A percentile compares a stretch with the other conserved stretches of the same genome.
Conservation (phyloP, 352 stramenopile genomes). For the Globisporangium nagaii region DNA sequence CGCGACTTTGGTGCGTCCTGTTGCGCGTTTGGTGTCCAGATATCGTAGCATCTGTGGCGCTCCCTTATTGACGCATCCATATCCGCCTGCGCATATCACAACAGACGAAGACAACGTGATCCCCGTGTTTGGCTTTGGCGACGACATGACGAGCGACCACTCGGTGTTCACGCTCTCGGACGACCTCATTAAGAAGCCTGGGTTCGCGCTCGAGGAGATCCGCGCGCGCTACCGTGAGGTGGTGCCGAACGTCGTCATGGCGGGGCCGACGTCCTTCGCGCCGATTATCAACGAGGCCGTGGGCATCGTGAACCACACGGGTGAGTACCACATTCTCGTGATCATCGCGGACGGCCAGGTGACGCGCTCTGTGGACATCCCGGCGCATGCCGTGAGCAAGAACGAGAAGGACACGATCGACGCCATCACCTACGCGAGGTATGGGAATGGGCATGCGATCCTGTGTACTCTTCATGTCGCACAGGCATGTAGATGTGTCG, state of each 20-base stretch:
- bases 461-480: neutral
- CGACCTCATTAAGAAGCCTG: conserved; percentile 19
- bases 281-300: conserved; percentile 84
- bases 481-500: neutral
- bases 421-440: conserved; percentile 65
- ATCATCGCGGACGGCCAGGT: conserved; percentile 87
- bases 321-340: conserved; percentile 82
- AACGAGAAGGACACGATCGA: conserved; percentile 88
- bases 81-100: too few species aligned
- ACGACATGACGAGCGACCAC: conserved; percentile 72
- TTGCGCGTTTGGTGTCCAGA: too few species aligned
- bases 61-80: too few species aligned
- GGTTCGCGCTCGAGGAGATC: conserved; percentile 65
- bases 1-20: conserved; percentile 55
- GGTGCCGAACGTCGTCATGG: conserved; percentile 69
- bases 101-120: conserved; percentile 84
- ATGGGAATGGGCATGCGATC: neutral
- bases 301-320: conserved; percentile 71
- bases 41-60: too few species aligned
- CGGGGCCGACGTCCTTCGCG: conserved; percentile 79
- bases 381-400: conserved; percentile 63
- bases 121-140: conserved; percentile 79
- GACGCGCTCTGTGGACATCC: conserved; percentile 77
- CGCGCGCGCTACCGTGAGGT: conserved; percentile 64
- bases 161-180: conserved; percentile 70